Evolutionary conservation across 805 yeast genomes (phyloP), one percentile per base, ranked within the genome.

Genomic region (Pachysolen tannophilus): DNA sequence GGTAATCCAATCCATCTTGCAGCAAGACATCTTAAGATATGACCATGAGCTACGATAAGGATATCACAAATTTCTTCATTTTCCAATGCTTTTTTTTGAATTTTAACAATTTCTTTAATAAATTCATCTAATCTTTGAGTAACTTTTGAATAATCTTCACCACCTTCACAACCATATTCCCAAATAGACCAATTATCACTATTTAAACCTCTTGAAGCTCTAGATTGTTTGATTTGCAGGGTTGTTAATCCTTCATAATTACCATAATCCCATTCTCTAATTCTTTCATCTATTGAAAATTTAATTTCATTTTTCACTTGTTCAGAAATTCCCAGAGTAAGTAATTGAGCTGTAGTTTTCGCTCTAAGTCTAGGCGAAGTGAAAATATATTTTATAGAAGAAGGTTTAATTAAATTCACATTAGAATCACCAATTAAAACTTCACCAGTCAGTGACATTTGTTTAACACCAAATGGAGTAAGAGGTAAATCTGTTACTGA

Each of bases 241-340:
- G 95, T 82, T 38, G 69, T 53, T 45, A 78, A 56, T 5, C 97
- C 97, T 64, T 90, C 97, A 56, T 90, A 90, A 51, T 84, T 92
- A 46, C 97, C 97, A 50, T 90, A 90, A 45, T 85, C 94, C 97
- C 97, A 90, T 60, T 90, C 97, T 47, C 92, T 72, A 33, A 87
- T 58, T 48, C 85, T 87, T 32, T 82, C 75, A 43, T 77, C 80
- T 14, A 67, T 67, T 38, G 63, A 58, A 29, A 69, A 48, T 7
- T 67, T 61, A 32, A 78, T 66, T 6, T 56, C 43, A 8, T 63
- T 43, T 40, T 59, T 65, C 13, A 63, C 58, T 18, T 61, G 63
- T 10, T 60, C 66, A 17, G 66, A 63, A 30, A 78, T 50, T 4
- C 61, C 52, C 38, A 69, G 72, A 28, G 82, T 56, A 13, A 87